Percentiles rank a stretch among this genome's conserved stretches.
Conservation (phyloP, 805 yeast genomes). For the Wickerhamomyces bovis region DNA sequence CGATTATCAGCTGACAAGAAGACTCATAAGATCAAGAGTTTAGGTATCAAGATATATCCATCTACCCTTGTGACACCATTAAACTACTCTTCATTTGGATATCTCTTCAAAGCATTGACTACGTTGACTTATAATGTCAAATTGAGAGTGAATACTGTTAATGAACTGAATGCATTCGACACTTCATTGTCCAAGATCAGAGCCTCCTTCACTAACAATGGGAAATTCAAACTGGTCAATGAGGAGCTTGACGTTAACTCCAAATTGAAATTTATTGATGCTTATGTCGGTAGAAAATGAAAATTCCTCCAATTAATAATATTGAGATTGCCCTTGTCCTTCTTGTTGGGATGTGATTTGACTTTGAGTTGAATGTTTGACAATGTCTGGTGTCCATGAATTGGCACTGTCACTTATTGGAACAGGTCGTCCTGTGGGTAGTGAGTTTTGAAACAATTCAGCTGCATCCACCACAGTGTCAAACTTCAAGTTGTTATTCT, state of each 20-base stretch:
- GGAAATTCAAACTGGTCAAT: constrained; percentile 45
- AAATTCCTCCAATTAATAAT: background rate
- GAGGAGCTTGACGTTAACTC: constrained; percentile 34
- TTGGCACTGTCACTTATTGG: constrained; percentile 13
- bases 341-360: background rate
- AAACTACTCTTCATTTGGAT: constrained; percentile 10
- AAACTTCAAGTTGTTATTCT: constrained; percentile 29
- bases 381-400: constrained; percentile 15
- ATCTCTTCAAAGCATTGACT: constrained; percentile 17
- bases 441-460: constrained; percentile 9
- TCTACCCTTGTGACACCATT: constrained; percentile 29
- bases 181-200: constrained; percentile 24
- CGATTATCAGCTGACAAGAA: background rate
- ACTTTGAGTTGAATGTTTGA: background rate
- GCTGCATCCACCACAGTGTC: constrained; percentile 13
- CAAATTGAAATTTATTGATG: constrained; percentile 38
- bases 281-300: constrained; percentile 13
- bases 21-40: constrained; percentile 15
- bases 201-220: constrained; percentile 33
- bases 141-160: constrained; percentile 19
- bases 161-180: constrained; percentile 18
- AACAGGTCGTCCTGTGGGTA: constrained; percentile 22
- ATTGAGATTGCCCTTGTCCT: background rate
- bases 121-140: constrained; percentile 20
- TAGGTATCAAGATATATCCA: constrained; percentile 25